Evolutionary conservation across 345 rosid species (phyloP).

Genomic region (Acer campestre): DNA sequence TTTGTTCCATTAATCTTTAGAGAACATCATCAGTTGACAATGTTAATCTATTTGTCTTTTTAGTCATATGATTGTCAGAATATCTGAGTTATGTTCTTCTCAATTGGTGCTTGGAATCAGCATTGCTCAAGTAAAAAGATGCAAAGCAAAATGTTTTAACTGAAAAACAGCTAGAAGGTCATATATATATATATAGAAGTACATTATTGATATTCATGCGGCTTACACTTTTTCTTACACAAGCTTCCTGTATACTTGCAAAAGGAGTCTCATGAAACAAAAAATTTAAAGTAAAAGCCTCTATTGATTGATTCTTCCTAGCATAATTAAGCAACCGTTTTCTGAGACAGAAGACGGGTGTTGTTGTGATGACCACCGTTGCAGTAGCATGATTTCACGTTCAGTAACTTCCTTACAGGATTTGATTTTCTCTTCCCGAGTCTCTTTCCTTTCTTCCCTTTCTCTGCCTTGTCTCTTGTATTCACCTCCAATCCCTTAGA

Average conservation of each 20-base stretch:
- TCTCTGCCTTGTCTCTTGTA: conserved; percentile 23
- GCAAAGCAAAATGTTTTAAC: neutral
- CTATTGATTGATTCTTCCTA: neutral
- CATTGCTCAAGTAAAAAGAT: neutral
- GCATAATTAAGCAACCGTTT: conserved; percentile 11
- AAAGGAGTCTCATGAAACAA: neutral
- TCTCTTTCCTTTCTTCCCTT: conserved; percentile 19
- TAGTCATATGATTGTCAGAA: neutral
- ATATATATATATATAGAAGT: neutral
- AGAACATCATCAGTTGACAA: too few relatives aligned
- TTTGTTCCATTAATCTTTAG: too few relatives aligned
- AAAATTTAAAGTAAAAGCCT: neutral
- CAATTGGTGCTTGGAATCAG: neutral
- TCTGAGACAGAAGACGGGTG: conserved; percentile 15
- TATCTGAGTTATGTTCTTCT: neutral
- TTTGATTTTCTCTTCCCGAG: conserved; percentile 22
- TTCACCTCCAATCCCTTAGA: conserved; percentile 13
- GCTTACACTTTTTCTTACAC: neutral
- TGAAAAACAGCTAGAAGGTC: neutral
- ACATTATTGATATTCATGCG: neutral
- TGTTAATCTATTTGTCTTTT: neutral
- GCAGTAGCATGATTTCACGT: conserved; percentile 36
- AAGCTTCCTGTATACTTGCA: neutral
- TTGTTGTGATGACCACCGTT: conserved; percentile 15
- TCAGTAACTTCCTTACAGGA: conserved; percentile 28